Evolutionary conservation across 108 stramenopile species (phyloP).

Genomic region (Licmophora abbreviata): DNA sequence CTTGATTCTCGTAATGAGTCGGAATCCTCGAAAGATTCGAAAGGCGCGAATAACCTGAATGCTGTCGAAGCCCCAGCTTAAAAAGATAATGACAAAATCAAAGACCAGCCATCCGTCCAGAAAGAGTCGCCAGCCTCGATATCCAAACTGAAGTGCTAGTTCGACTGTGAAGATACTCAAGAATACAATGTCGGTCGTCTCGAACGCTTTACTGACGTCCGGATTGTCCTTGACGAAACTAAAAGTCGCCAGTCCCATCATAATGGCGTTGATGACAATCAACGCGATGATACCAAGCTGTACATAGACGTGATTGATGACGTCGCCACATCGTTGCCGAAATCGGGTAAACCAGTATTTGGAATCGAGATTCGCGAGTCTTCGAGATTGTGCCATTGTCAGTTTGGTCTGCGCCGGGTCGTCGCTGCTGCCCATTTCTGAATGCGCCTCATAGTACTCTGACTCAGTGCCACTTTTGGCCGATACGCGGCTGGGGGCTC

Average conservation of each 20-base stretch:
- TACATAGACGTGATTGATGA: slow-evolving; percentile 44
- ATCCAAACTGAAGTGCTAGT: slow-evolving; percentile 46
- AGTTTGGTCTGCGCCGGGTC: too few species aligned
- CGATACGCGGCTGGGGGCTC: too few species aligned
- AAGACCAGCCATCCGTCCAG: slow-evolving; percentile 64
- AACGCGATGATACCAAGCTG: slow-evolving; percentile 42
- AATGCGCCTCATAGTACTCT: too few species aligned
- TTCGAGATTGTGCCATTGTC: too few species aligned
- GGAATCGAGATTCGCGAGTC: background rate
- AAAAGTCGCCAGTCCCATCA: slow-evolving; percentile 77
- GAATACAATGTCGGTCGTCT: slow-evolving; percentile 37
- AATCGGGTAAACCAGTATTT: slow-evolving; percentile 8
- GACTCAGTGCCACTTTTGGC: too few species aligned
- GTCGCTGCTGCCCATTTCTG: too few species aligned
- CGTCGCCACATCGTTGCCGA: slow-evolving; percentile 25
- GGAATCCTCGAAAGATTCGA: slow-evolving; percentile 61
- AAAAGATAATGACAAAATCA: slow-evolving; percentile 56
- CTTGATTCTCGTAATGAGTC: slow-evolving; percentile 51
- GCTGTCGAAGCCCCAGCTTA: slow-evolving; percentile 48
- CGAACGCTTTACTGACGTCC: slow-evolving; percentile 21
- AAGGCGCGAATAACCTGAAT: slow-evolving; percentile 70
- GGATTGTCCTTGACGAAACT: slow-evolving; percentile 35
- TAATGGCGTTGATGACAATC: slow-evolving; percentile 58
- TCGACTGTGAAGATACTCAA: slow-evolving; percentile 66
- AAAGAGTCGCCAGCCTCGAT: slow-evolving; percentile 38